Base-by-base conservation (phyloP, 163 green algal species). In the Trebouxiophyceae sp. region DNA sequence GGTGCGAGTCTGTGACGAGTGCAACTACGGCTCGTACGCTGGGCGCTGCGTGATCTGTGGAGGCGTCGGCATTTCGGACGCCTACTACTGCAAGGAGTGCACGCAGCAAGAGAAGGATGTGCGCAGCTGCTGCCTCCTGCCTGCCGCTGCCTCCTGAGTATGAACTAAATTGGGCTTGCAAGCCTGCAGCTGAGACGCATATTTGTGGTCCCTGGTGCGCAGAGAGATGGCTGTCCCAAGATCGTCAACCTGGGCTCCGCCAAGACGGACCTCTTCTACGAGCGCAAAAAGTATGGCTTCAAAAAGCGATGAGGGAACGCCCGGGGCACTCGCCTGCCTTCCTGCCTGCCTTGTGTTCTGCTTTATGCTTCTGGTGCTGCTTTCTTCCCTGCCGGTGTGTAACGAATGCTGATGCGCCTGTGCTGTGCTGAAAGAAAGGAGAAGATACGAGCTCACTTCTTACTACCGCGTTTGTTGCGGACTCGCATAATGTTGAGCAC, bases 51-150 rank as follows among this genome's bases (percentile, higher is more conserved):
- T 98, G 26, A 96, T 99, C 47, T 99, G 94, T 71, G 91, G 94
- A 57, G 91, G 88, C 45, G 79, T 89, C 22, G 95, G 95, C 28
- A 89, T 99, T 2, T 93, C 89, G 27, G 95, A 99, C 69, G 95
- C 95, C 0, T 99, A 98, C 80, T 99, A 99, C 77, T 99, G 95
- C 87, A 97, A 97, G 78, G 95, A 98, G 73, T 99, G 95, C 84
- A 96, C 89, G 29, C 71, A 94, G 44, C 84, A 91, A 65, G 95
- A 99, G 76, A 99, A 99, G 60, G 95, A 99, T 70, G 87, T 94
- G 76, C 84, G 84, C 77, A 26, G 27, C 28, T 65, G 6, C n/a
- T n/a, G n/a, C n/a, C 33, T 8, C 54, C 22, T 64, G 47, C 1
- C 30, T 57, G 54, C 47, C 8, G 47, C 47, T 57, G 20, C 20